phyloP scores from a whole-genome alignment of 345 rosid species.

The Fremontodendron californicum region DNA sequence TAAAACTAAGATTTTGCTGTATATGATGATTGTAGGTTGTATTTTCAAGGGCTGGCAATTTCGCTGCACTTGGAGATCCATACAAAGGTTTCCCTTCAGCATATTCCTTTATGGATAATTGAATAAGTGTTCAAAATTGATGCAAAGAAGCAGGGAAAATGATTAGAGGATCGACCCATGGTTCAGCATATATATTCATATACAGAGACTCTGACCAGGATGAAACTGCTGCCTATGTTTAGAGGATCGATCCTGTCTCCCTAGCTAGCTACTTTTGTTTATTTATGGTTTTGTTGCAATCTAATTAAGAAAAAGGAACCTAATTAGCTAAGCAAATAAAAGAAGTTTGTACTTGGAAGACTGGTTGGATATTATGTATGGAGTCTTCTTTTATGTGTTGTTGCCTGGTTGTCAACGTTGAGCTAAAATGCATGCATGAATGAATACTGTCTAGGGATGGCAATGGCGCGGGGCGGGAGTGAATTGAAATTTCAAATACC shows the following conservation, averaged over 20 bases:
- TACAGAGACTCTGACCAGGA: not conserved
- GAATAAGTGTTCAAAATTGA: not conserved
- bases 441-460: too few relatives aligned
- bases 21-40: slow-evolving; percentile 42
- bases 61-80: slow-evolving; percentile 38
- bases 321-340: not conserved
- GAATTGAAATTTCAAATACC: too few relatives aligned
- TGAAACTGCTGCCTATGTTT: not conserved
- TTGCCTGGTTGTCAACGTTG: too few relatives aligned
- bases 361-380: too few relatives aligned
- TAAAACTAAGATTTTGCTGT: not conserved
- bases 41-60: slow-evolving; percentile 70
- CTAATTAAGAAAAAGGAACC: too few relatives aligned
- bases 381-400: too few relatives aligned
- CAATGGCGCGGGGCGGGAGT: too few relatives aligned
- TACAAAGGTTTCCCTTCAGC: slow-evolving; percentile 11
- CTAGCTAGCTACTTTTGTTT: not conserved
- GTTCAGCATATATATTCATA: too few relatives aligned
- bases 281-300: not conserved
- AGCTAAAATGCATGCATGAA: too few relatives aligned
- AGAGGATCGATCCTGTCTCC: not conserved
- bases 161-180: too few relatives aligned
- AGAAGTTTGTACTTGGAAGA: too few relatives aligned
- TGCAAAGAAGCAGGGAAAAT: not conserved
- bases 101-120: not conserved